Evolutionary conservation across 176 grass and related monocot species (phyloP), one percentile per base, ranked within the genome.

Genomic region (Triticum turgidum): DNA sequence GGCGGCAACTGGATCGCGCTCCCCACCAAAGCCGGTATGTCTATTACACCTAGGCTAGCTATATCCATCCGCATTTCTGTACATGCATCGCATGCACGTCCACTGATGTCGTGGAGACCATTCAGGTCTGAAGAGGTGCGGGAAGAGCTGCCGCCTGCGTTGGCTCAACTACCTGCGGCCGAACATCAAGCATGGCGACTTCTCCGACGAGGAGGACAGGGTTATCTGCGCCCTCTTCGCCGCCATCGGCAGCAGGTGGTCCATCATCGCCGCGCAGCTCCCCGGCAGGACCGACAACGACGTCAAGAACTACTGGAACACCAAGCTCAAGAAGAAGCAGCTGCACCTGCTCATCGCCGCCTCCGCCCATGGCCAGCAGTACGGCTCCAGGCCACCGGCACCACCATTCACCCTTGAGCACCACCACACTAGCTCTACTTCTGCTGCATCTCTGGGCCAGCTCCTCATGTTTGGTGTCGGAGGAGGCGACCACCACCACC

Each of bases 231-330:
- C 2, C 20, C 35, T 72, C 20, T 72, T 22, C 10, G 21, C 37
- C 4, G 38, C 33, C 69, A 72, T 72, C 11, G 69, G 69, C 54
- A 59, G 56, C 79, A 95, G 95, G 89, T 98, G 95, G 95, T 98
- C 95, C 30, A 98, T 98, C 67, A 98, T 98, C n/a, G 95, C 95
- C 78, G 95, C 95, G 12, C 95, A 98, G 81, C 47, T 98, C 84
- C 95, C 91, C 1, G 95, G 95, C 64, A 91, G 95, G 76, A 98
- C 95, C 29, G 95, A 98, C 61, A 98, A 98, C 70, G 95, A 98
- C 81, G 95, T 98, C 83, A 98, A 98, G 86, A 98, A 98, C 78
- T 95, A 98, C 76, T 98, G 95, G 93, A 98, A 98, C 93, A 98
- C 95, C 62, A 86, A 80, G 89, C 88, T 98, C 10, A 98, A 95